Percentiles rank a stretch among this genome's conserved stretches.
These are phyloP conservation scores for Penicillium robsamsonii DNA, from an alignment of 495 filamentous ascomycete genomes.

Conservation along the genomic window DNA sequence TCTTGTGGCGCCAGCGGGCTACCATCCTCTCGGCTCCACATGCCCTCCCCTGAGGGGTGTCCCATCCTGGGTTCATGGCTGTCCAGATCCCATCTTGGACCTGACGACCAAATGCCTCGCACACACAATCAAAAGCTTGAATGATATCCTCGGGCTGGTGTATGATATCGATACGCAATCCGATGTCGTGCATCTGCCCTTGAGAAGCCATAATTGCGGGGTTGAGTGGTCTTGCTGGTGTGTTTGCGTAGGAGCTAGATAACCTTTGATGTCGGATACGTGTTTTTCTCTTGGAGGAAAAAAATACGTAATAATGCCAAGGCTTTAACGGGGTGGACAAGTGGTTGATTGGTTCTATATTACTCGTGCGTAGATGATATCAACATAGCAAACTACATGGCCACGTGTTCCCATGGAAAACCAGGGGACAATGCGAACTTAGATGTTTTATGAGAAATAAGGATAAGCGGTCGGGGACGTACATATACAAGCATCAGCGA, in stretches of 20 bases:
- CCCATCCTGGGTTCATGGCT: conserved; percentile 43
- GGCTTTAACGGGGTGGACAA: neutral
- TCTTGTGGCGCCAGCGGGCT: conserved; percentile 30
- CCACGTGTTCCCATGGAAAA: no score
- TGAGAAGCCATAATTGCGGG: neutral
- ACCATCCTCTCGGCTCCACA: conserved; percentile 28
- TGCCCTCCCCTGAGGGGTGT: conserved; percentile 32
- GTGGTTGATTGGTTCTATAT: neutral
- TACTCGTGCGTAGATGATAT: neutral
- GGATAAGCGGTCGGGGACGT: no score
- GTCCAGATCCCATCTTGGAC: conserved; percentile 41
- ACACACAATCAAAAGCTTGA: conserved; percentile 10
- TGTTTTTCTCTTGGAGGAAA: neutral
- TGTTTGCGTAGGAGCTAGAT: neutral
- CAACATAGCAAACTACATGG: neutral
- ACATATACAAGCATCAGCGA: no score
- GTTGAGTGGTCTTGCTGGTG: neutral
- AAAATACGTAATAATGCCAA: neutral
- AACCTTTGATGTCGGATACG: neutral
- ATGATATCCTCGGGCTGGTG: conserved; percentile 3
- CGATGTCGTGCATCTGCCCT: neutral
- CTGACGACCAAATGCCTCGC: conserved; percentile 41
- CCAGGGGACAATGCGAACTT: no score
- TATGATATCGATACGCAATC: neutral
- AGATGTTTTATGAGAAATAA: no score